phyloP scores from a whole-genome alignment of 306 rosid species.

The Begonia masoniana region DNA sequence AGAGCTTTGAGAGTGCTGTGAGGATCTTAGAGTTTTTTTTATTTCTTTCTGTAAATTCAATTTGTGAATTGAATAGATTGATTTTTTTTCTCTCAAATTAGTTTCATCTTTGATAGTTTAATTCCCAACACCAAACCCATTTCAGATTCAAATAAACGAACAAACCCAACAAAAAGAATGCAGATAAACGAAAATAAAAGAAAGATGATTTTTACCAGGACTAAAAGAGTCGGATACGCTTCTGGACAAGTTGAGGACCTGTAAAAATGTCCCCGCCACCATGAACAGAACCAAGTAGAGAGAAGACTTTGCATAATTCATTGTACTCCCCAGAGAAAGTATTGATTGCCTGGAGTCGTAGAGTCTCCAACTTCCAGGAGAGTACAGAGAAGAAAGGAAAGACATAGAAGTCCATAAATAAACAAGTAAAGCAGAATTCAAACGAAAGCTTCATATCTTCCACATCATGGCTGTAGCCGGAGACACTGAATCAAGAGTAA shows the following conservation, averaged over 20 bases:
- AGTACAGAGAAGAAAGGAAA: not conserved
- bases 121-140: too few relatives aligned
- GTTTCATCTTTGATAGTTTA: too few relatives aligned
- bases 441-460: not conserved
- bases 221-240: constrained; percentile 1
- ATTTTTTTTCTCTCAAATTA: too few relatives aligned
- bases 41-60: too few relatives aligned
- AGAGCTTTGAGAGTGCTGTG: too few relatives aligned
- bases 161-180: not conserved
- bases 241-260: not conserved
- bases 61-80: too few relatives aligned
- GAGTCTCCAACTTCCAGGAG: not conserved
- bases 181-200: not conserved
- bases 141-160: not conserved
- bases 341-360: not conserved
- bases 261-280: constrained; percentile 1
- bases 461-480: not conserved
- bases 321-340: constrained; percentile 15
- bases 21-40: too few relatives aligned
- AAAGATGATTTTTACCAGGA: constrained; percentile 1
- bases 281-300: constrained; percentile 30
- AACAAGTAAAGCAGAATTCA: constrained; percentile 2
- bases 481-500: constrained; percentile 9
- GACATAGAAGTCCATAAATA: not conserved
- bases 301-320: constrained; percentile 36